A percentile compares a stretch with the other conserved stretches of the same genome.
Conservation (phyloP, 768 basidiomycete genomes). For the Rhizopogon sp. region DNA sequence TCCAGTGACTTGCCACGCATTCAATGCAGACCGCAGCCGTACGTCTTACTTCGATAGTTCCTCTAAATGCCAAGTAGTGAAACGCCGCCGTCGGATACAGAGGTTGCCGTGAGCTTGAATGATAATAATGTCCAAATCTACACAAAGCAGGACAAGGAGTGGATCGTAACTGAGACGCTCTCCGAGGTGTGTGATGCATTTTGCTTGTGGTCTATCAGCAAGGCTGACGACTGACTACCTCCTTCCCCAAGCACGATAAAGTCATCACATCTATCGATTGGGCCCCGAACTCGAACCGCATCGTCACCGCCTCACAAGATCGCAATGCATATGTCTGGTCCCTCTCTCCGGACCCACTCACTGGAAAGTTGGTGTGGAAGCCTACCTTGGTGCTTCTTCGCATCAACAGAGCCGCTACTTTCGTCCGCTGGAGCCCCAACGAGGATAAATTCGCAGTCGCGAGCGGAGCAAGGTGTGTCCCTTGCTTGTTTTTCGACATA, state of each 20-base stretch:
- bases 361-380: slow-evolving; percentile 79
- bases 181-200: slow-evolving; percentile 58
- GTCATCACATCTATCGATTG: slow-evolving; percentile 97
- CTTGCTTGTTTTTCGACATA: neutral
- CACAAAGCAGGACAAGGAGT: slow-evolving; percentile 57
- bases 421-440: slow-evolving; percentile 93
- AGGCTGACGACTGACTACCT: neutral
- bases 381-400: slow-evolving; percentile 94
- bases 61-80: neutral
- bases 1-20: slow-evolving; percentile 86
- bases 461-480: slow-evolving; percentile 79
- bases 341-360: slow-evolving; percentile 65
- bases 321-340: slow-evolving; percentile 99
- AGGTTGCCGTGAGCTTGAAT: slow-evolving; percentile 89
- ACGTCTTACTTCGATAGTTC: slow-evolving; percentile 28
- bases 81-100: slow-evolving; percentile 36
- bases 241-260: slow-evolving; percentile 83
- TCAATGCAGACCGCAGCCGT: slow-evolving; percentile 87
- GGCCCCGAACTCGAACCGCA: slow-evolving; percentile 94
- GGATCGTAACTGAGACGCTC: slow-evolving; percentile 70
- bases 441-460: slow-evolving; percentile 99
- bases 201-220: neutral
- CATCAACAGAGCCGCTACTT: slow-evolving; percentile 94
- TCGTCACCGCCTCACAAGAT: slow-evolving; percentile 99
- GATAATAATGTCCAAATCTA: slow-evolving; percentile 86